A percentile compares a stretch with the other conserved stretches of the same genome.
Evolutionary conservation across 2,329 filamentous ascomycete species (phyloP).

Genomic region (Neurospora sp.): DNA sequence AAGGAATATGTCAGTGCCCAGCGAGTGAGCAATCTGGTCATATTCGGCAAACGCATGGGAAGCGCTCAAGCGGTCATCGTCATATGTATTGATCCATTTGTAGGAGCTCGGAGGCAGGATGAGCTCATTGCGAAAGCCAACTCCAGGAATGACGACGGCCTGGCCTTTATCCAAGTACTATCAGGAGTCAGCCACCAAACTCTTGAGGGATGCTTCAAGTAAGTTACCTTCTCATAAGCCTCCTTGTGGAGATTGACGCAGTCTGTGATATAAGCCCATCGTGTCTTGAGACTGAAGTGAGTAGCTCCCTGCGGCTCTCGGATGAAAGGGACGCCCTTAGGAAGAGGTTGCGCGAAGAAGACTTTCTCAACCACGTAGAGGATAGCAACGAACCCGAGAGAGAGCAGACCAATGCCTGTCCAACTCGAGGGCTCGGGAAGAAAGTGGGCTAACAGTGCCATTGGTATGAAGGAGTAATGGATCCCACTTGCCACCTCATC

Average conservation of each 20-base stretch:
- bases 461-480: neutral
- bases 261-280: neutral
- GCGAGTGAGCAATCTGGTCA: slow-evolving; percentile 26
- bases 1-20: slow-evolving; percentile 28
- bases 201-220: neutral
- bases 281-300: neutral
- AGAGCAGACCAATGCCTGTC: neutral
- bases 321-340: neutral
- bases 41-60: slow-evolving; percentile 28
- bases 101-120: slow-evolving; percentile 30
- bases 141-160: slow-evolving; percentile 30
- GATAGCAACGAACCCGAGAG: neutral
- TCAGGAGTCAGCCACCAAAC: neutral
- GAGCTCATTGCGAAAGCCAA: slow-evolving; percentile 30
- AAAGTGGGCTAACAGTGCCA: neutral
- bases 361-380: neutral
- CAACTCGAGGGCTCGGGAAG: neutral
- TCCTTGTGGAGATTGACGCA: neutral
- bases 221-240: neutral
- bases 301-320: neutral
- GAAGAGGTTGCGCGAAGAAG: neutral
- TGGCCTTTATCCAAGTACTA: slow-evolving; percentile 33
- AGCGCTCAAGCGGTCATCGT: slow-evolving; percentile 26
- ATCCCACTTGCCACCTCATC: neutral
- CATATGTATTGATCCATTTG: slow-evolving; percentile 30